phyloP scores from a whole-genome alignment of 1,139 yeast genomes.

The Zygosaccharomyces pseudobailii region DNA sequence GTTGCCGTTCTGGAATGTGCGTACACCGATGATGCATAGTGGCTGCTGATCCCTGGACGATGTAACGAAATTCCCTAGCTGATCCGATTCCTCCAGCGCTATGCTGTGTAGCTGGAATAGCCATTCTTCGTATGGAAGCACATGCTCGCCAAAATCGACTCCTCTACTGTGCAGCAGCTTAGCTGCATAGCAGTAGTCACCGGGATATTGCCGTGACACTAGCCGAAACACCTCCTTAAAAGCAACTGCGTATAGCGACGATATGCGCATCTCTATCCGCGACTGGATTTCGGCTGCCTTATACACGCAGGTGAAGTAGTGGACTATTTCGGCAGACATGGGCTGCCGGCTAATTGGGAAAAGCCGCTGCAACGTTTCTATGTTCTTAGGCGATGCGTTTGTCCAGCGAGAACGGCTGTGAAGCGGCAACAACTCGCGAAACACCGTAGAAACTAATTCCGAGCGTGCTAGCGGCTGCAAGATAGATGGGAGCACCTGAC shows the following conservation, averaged over 20 bases:
- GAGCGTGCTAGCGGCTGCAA: slow-evolving; percentile 15
- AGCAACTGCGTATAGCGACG: slow-evolving; percentile 9
- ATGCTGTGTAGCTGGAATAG: slow-evolving; percentile 11
- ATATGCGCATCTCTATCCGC: slow-evolving; percentile 6
- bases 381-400: slow-evolving; percentile 9
- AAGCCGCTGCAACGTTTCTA: slow-evolving; percentile 1
- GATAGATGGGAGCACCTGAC: slow-evolving; percentile 13
- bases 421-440: slow-evolving; percentile 17
- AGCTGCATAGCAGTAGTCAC: slow-evolving; percentile 5
- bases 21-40: slow-evolving; percentile 15
- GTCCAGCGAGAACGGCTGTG: slow-evolving; percentile 17
- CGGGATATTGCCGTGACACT: slow-evolving; percentile 9
- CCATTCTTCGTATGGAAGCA: slow-evolving; percentile 11
- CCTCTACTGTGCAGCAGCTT: slow-evolving; percentile 7
- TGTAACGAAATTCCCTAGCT: slow-evolving; percentile 12
- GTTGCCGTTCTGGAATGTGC: slow-evolving; percentile 6
- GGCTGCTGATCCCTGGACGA: slow-evolving; percentile 10
- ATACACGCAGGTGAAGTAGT: slow-evolving; percentile 11
- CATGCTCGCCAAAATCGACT: slow-evolving; percentile 8
- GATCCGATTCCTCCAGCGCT: slow-evolving; percentile 1
- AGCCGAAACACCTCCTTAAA: slow-evolving; percentile 9
- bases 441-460: slow-evolving; percentile 14
- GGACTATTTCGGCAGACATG: slow-evolving; percentile 8
- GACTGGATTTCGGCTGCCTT: slow-evolving; percentile 10
- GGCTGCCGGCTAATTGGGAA: slow-evolving; percentile 11